Evolutionary conservation across 176 grass and related monocot species (phyloP), one percentile per base, ranked within the genome.

Genomic region (Puccinellia tenuiflora): DNA sequence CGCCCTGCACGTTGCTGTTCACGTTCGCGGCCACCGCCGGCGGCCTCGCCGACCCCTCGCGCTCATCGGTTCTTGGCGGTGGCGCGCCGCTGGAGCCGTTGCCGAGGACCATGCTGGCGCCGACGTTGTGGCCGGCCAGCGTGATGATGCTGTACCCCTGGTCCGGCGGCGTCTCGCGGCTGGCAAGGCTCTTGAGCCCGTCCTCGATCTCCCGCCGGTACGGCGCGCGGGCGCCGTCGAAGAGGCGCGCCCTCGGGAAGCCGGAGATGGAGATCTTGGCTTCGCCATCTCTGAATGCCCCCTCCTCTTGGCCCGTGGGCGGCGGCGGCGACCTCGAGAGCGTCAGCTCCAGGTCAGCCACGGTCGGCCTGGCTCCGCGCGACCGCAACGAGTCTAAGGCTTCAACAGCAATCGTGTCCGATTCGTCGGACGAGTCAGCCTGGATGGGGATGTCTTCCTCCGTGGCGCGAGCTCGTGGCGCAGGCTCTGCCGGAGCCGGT

Each of bases 1-100:
- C 92, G 39, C 66, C 91, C 77, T 98, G 92, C 53, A 98, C 88
- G 55, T 98, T 98, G 79, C 84, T 98, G 70, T 98, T 98, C 45
- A 98, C 83, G 74, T 88, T 93, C 20, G 88, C n/a, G 52, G 81
- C 62, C 31, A 87, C 76, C 26, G 45, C 11, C 48, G 57, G 13
- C 13, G 65, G 31, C 54, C 22, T 77, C 79, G 48, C 51, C 2
- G 84, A 46, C 2, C 26, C 30, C 77, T 64, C 57, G 33, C 4
- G 21, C 11, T 67, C 43, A 22, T 3, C 7, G 8, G 43, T 70
- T 45, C 6, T 70, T 7, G 54, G 63, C 31, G 3, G 39, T 5
- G 30, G 30, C 33, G 43, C 26, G 11, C 77, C 69, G 17, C 2
- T 55, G 0, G 28, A 0, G 0, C 42, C 68, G 4, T 59, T 47